These are phyloP conservation scores for Dorcoceras hygrometricum DNA, from an alignment of 257 asterid genomes.

Conservation along the genomic window DNA sequence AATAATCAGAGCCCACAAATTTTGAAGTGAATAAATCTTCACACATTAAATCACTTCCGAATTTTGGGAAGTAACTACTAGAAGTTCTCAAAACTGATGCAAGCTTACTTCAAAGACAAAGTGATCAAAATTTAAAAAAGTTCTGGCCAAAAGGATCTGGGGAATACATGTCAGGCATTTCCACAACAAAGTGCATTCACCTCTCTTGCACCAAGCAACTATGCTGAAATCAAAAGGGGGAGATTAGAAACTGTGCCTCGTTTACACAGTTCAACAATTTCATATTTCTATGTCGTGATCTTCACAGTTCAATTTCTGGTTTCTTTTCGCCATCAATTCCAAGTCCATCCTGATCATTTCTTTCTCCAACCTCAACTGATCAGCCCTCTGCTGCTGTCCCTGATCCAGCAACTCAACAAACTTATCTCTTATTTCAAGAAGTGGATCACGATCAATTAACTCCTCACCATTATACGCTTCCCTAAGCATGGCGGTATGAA, in stretches of 20 bases:
- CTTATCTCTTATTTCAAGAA: constrained; percentile 52
- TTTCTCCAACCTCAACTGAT: constrained; percentile 41
- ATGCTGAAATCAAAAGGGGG: neutral
- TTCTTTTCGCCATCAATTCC: constrained; percentile 38
- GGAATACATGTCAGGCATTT: neutral
- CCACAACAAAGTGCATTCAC: neutral
- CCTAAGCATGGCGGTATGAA: constrained; percentile 82
- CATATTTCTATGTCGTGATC: constrained; percentile 18
- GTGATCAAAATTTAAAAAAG: neutral
- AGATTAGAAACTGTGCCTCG: neutral
- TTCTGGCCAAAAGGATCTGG: neutral
- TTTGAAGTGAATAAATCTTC: neutral
- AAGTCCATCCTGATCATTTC: constrained; percentile 42
- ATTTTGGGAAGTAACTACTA: neutral
- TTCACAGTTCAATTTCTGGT: constrained; percentile 18
- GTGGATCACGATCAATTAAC: constrained; percentile 48
- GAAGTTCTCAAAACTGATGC: neutral
- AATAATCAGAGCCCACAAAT: neutral
- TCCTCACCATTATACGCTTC: constrained; percentile 75
- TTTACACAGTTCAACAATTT: constrained; percentile 22
- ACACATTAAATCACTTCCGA: neutral
- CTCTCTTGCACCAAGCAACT: neutral
- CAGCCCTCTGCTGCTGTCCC: constrained; percentile 53
- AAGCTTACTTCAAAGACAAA: neutral
- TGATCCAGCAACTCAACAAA: constrained; percentile 69